Evolutionary conservation across 2,329 filamentous ascomycete species (phyloP).

Genomic region (Trichophyton mentagrophytes): DNA sequence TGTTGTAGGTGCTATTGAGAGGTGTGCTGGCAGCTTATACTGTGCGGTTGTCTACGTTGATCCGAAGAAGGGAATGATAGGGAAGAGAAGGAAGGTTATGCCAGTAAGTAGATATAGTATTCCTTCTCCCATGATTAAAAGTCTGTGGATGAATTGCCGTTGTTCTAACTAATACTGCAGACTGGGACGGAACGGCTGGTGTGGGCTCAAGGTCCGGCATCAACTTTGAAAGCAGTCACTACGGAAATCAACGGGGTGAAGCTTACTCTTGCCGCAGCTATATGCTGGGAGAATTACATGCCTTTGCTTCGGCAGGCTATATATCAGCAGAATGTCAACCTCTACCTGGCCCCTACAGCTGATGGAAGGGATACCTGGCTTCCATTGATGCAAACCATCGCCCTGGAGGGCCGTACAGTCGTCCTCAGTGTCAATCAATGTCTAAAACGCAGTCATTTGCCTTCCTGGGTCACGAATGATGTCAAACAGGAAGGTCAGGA

Average conservation of each 20-base stretch:
- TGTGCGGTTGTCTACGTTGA: constrained; percentile 74
- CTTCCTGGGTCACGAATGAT: constrained; percentile 40
- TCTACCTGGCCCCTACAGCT: constrained; percentile 83
- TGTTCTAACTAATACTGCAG: constrained; percentile 21
- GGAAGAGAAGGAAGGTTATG: constrained; percentile 86
- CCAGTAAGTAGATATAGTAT: constrained; percentile 43
- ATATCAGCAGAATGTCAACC: constrained; percentile 80
- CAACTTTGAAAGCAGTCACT: constrained; percentile 64
- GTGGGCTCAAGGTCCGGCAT: constrained; percentile 75
- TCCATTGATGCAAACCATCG: constrained; percentile 67
- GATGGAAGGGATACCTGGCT: constrained; percentile 76
- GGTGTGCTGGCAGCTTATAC: constrained; percentile 68
- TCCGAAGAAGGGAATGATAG: constrained; percentile 57
- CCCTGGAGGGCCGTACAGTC: constrained; percentile 68
- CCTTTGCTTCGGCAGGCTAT: constrained; percentile 70
- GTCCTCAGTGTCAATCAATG: constrained; percentile 81
- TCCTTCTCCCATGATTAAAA: too few relatives aligned
- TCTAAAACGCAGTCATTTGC: constrained; percentile 46
- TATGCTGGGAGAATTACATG: constrained; percentile 98
- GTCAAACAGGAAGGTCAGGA: background rate
- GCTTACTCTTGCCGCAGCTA: constrained; percentile 70
- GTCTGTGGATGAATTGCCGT: too few relatives aligned
- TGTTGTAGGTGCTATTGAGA: constrained; percentile 68
- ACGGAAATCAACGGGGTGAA: constrained; percentile 67
- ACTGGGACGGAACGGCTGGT: constrained; percentile 72